Percentiles rank a stretch among this genome's conserved stretches.
These are phyloP conservation scores for Wallemia mellicola DNA, from an alignment of 1,284 basidiomycete genomes.

Conservation along the genomic window DNA sequence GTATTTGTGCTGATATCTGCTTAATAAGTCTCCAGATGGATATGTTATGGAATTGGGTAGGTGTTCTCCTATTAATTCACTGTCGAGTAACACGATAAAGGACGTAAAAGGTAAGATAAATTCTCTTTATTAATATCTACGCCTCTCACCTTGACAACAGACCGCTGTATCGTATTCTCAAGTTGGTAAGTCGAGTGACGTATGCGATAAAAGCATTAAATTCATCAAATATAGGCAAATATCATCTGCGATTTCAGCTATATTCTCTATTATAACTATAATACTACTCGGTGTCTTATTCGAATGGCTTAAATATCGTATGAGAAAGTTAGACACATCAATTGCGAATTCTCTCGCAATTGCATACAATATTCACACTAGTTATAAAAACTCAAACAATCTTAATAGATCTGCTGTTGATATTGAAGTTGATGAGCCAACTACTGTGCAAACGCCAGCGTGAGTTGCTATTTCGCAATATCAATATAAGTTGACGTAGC, in stretches of 20 bases:
- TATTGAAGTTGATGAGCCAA: constrained; percentile 22
- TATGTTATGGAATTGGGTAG: constrained; percentile 9
- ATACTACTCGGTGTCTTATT: constrained; percentile 33
- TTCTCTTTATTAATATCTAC: background rate
- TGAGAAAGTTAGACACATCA: constrained; percentile 25
- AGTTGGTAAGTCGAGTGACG: background rate
- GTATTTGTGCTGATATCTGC: background rate
- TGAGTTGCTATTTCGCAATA: background rate
- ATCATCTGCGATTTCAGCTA: constrained; percentile 23
- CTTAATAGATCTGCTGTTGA: too few species aligned
- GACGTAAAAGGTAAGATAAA: background rate
- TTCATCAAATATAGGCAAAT: constrained; percentile 53
- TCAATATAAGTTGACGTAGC: background rate
- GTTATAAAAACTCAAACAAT: too few species aligned
- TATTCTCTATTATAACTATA: constrained; percentile 31
- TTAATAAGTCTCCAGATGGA: constrained; percentile 4
- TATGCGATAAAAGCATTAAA: too few species aligned
- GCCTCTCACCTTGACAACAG: constrained; percentile 1
- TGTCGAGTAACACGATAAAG: too few species aligned
- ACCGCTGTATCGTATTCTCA: constrained; percentile 6
- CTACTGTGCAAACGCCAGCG: background rate
- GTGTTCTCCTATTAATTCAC: too few species aligned
- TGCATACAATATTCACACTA: constrained; percentile 10
- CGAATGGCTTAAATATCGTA: constrained; percentile 36
- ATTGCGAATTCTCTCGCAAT: constrained; percentile 13